phyloP scores from a whole-genome alignment of 306 rosid genomes.

The Cajanus cajan region DNA sequence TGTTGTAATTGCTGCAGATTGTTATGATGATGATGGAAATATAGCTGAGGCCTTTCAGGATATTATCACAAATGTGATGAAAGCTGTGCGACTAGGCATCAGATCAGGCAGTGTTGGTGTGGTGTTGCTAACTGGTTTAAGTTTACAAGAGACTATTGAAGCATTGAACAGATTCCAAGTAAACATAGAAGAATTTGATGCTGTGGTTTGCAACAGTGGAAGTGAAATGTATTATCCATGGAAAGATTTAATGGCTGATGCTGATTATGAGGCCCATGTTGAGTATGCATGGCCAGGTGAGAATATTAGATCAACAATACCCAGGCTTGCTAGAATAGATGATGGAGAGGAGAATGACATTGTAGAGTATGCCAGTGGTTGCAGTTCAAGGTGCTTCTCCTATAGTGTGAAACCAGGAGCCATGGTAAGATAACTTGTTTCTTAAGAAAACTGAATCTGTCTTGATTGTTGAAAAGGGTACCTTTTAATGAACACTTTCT shows the following conservation, averaged over 20 bases:
- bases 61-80: conserved; percentile 44
- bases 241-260: conserved; percentile 62
- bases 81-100: conserved; percentile 41
- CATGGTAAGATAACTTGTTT: conserved; percentile 42
- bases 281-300: conserved; percentile 80
- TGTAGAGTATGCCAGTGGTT: conserved; percentile 44
- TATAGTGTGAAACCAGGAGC: conserved; percentile 49
- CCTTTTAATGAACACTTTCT: not conserved
- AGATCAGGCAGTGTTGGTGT: conserved; percentile 55
- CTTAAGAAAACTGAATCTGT: not conserved
- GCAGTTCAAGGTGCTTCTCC: conserved; percentile 65
- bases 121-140: conserved; percentile 58
- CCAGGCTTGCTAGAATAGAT: conserved; percentile 64
- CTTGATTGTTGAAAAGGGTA: not conserved
- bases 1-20: conserved; percentile 63
- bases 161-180: conserved; percentile 49
- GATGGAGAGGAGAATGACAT: conserved; percentile 51
- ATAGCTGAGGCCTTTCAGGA: conserved; percentile 38
- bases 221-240: conserved; percentile 83
- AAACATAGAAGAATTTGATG: conserved; percentile 66
- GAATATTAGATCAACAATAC: conserved; percentile 57
- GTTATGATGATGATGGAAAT: conserved; percentile 56
- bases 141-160: conserved; percentile 59
- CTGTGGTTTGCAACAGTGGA: conserved; percentile 70
- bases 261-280: conserved; percentile 67